Evolutionary conservation across 2,329 filamentous ascomycete species (phyloP), one percentile per base, ranked within the genome.

Genomic region (Neonectria punicea): DNA sequence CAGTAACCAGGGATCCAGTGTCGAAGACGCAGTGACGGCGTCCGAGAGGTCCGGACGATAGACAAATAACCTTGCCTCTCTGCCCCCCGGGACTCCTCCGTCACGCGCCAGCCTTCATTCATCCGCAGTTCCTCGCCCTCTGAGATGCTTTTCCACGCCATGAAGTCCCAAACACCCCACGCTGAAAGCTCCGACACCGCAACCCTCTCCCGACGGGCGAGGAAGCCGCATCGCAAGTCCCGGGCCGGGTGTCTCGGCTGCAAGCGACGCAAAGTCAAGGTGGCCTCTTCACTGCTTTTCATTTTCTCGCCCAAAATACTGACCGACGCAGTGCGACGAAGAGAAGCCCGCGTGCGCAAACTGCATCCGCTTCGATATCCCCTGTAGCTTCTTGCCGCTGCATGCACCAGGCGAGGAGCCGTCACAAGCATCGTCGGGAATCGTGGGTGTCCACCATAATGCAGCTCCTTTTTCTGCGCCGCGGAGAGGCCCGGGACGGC

Each of bases 221-320:
- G 70, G 53, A 73, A 74, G 65, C 70, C 74, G n/a, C 74, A 75
- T 46, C 71, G 73, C 62, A 77, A 77, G 65, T 76, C 75, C 18
- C 67, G 75, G 47, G 71, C 73, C 41, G 75, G 75, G 14, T 77
- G 75, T 41, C 67, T 75, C 53, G 76, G 76, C 61, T 77, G 75
- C 58, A 77, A 77, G 32, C 68, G 73, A 53, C 67, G 75, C 34
- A 77, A 77, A 65, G 73, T 77, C 56, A 77, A 77, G 71, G 75
- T 76, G 50, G 50, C 67, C 61, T 30, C 41, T 46, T 55, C 20
- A 18, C 11, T 25, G 22, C 53, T 53, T n/a, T 13, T 14, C n/a
- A 2, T 11, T 10, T 30, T 44, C 49, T 25, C 25, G 25, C 22
- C 14, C 30, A n/a, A 53, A 53, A 14, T 25, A 10, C 39, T 46